A percentile compares a stretch with the other conserved stretches of the same genome.
These are phyloP conservation scores for Camellia oleifera DNA, from an alignment of 179 eudicot species.

Conservation along the genomic window DNA sequence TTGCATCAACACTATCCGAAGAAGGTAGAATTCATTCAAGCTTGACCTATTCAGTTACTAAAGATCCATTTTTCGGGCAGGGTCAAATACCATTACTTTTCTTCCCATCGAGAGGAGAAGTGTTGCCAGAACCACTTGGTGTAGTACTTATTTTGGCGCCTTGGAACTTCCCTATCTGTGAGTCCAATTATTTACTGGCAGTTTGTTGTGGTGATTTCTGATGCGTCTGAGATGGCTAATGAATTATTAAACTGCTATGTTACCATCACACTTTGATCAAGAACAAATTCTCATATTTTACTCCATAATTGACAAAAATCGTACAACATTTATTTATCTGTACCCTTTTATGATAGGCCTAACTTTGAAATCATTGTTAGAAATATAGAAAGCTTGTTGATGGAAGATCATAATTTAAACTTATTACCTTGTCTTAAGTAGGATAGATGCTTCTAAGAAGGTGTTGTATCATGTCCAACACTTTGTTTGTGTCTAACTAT, in stretches of 20 bases:
- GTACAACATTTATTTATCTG: no score
- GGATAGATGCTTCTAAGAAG: no score
- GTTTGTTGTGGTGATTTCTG: conserved; percentile 2
- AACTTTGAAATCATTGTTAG: neutral
- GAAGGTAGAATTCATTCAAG: neutral
- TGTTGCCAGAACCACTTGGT: conserved; percentile 84
- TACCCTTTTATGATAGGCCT: neutral
- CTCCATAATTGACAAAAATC: neutral
- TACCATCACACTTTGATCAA: neutral
- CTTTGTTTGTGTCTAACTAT: no score
- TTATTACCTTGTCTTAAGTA: no score
- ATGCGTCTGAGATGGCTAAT: neutral
- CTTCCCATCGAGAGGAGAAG: conserved; percentile 64
- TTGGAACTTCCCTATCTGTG: conserved; percentile 90
- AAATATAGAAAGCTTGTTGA: no score
- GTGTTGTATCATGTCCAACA: no score
- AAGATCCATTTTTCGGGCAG: conserved; percentile 31
- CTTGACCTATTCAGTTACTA: neutral
- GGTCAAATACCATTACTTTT: conserved; percentile 51
- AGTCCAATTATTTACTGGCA: conserved; percentile 17
- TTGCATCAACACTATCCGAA: neutral
- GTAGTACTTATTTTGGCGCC: conserved; percentile 65
- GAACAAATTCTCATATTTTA: neutral
- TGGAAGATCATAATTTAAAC: no score
- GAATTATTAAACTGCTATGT: neutral